Conservation (phyloP, 2,329 filamentous ascomycete species). For the Knufia fluminis region DNA sequence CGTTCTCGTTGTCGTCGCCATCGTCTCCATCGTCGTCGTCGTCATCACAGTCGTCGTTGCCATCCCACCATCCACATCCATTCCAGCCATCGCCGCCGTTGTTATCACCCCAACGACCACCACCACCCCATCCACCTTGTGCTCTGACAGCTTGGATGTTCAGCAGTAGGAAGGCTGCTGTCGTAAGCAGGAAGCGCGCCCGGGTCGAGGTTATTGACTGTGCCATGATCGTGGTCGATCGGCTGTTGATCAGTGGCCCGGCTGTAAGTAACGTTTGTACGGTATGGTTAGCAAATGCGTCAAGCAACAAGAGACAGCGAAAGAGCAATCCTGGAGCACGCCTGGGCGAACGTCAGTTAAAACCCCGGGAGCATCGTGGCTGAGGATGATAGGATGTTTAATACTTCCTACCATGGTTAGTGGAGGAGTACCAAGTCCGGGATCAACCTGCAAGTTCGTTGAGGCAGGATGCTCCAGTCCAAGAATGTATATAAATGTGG, state of each 20-base stretch:
- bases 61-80: not conserved
- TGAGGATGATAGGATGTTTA: not conserved
- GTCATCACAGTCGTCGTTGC: not conserved
- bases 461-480: not conserved
- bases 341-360: too few relatives aligned
- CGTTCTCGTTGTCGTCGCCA: conserved; percentile 5
- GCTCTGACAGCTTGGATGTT: not conserved
- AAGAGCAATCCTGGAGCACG: too few relatives aligned
- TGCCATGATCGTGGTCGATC: not conserved
- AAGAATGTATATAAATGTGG: not conserved
- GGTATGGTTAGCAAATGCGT: not conserved
- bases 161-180: not conserved
- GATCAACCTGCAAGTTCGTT: not conserved
- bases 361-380: not conserved
- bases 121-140: not conserved
- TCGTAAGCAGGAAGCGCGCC: not conserved
- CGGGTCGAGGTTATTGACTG: not conserved
- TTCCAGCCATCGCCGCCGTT: not conserved
- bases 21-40: not conserved
- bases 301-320: not conserved
- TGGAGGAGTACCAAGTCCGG: not conserved
- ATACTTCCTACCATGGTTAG: not conserved
- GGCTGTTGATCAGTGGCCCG: not conserved
- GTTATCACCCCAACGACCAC: not conserved
- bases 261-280: not conserved